Evolutionary conservation across 495 filamentous ascomycete species (phyloP).

Genomic region (Podospora comata): DNA sequence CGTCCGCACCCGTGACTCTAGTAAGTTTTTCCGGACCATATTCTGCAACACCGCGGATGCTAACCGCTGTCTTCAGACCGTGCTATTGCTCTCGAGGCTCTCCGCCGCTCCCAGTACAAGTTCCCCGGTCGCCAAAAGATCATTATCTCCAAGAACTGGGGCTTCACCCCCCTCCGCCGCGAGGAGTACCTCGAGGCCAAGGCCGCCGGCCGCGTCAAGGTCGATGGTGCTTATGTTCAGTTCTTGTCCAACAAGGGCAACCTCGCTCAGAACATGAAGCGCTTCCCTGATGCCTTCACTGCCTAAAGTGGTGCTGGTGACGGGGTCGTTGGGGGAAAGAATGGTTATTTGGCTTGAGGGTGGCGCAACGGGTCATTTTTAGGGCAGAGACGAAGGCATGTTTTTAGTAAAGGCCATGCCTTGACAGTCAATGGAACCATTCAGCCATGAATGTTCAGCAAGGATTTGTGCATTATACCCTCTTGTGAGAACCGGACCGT

Average conservation of each 20-base stretch:
- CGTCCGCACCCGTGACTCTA: slow-evolving; percentile 89
- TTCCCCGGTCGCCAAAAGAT: slow-evolving; percentile 99
- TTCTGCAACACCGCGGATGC: background rate
- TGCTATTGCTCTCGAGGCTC: slow-evolving; percentile 91
- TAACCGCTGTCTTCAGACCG: slow-evolving; percentile 58
- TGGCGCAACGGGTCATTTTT: slow-evolving; percentile 37
- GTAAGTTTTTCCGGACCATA: slow-evolving; percentile 46
- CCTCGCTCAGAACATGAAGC: slow-evolving; percentile 79
- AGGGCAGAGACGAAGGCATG: slow-evolving; percentile 33
- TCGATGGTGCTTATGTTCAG: slow-evolving; percentile 98
- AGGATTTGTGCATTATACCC: background rate
- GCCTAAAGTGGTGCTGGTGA: slow-evolving; percentile 38
- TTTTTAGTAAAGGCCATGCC: slow-evolving; percentile 29
- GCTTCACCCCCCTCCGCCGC: slow-evolving; percentile 95
- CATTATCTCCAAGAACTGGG: slow-evolving; percentile 99
- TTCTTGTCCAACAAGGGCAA: slow-evolving; percentile 90
- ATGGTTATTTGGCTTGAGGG: slow-evolving; percentile 37
- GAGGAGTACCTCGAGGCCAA: slow-evolving; percentile 95
- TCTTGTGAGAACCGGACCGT: background rate
- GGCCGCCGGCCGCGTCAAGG: slow-evolving; percentile 80
- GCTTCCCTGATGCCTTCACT: slow-evolving; percentile 89
- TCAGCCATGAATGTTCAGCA: slow-evolving; percentile 20
- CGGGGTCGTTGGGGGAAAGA: slow-evolving; percentile 31
- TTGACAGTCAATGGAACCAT: slow-evolving; percentile 35
- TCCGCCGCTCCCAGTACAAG: slow-evolving; percentile 99